Base-by-base conservation (phyloP, 495 filamentous ascomycete species). In the Pyronema domesticum region DNA sequence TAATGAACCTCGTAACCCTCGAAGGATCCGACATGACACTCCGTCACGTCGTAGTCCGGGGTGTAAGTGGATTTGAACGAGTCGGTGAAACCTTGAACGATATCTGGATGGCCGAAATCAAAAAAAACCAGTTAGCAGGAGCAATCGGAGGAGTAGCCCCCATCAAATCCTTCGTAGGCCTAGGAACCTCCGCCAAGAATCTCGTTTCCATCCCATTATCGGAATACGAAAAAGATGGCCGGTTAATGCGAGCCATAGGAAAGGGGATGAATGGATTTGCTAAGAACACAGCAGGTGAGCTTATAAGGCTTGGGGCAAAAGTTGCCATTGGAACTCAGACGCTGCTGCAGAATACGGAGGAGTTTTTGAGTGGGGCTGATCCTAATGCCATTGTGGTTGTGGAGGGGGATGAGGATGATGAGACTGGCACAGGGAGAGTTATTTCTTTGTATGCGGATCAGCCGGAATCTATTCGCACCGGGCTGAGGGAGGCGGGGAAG, bases 1-100 rank as follows among this genome's bases (percentile, higher is more conserved):
- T 99, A 65, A 96, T 96, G 93, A 96, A 99, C 69, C 94, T 99
- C 67, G 76, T 95, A 59, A 85, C 91, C 42, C 78, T 99, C 10
- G 89, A 99, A 55, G 79, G 83, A 52, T 77, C 89, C 1, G 80
- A 91, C 55, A 82, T 99, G 76, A 77, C 85, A 0, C 74, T 99
- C 44, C 77, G 82, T 10, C 93, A 87, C 64, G 81, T 83, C 37
- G 95, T 96, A 55, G 78, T 95, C 19, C 95, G 95, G 61, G 93
- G 93, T 42, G 78, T 94, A 7, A 80, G 80, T 5, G 89, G 91
- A 0, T 93, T 96, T 59, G 85, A 94, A 58, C 82, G 81, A 53
- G 75, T 99, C 19, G 85, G 87, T 35, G 77, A 85, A 60, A 85
- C 80, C 7, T 74, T 99, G 11, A 95, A 95, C 65, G 87, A 94